Conservation (phyloP, 805 yeast genomes). For the Isabelozyma gotoi region DNA sequence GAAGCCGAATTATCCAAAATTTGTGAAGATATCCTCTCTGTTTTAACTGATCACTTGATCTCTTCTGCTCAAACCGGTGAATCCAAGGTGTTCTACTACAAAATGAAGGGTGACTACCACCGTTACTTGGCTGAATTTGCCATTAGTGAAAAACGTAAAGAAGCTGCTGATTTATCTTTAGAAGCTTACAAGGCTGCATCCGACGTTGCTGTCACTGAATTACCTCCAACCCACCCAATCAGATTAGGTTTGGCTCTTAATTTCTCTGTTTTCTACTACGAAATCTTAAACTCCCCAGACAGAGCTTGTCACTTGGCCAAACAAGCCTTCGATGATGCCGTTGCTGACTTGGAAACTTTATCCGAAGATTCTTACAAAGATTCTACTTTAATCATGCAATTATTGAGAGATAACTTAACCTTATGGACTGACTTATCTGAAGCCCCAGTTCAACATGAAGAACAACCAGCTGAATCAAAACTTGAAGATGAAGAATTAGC, state of each 20-base stretch:
- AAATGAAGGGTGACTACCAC: slow-evolving; percentile 99
- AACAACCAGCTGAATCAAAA: slow-evolving; percentile 20
- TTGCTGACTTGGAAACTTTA: slow-evolving; percentile 95
- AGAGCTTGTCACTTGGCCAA: slow-evolving; percentile 98
- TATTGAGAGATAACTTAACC: slow-evolving; percentile 96
- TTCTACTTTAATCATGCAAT: slow-evolving; percentile 98
- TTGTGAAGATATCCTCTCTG: slow-evolving; percentile 89
- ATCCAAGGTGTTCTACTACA: slow-evolving; percentile 96
- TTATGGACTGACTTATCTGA: slow-evolving; percentile 97
- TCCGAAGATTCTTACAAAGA: slow-evolving; percentile 98
- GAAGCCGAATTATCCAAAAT: slow-evolving; percentile 90
- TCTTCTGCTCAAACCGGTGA: slow-evolving; percentile 96
- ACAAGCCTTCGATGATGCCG: slow-evolving; percentile 98
- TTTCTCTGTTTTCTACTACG: slow-evolving; percentile 97
- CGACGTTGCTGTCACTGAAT: slow-evolving; percentile 93
- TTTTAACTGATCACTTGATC: slow-evolving; percentile 84
- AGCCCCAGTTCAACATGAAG: slow-evolving; percentile 50
- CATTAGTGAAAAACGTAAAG: slow-evolving; percentile 85
- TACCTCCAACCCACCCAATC: slow-evolving; percentile 98
- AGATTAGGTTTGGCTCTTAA: slow-evolving; percentile 96
- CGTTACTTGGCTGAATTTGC: slow-evolving; percentile 98
- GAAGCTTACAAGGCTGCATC: slow-evolving; percentile 95
- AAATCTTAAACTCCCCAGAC: slow-evolving; percentile 96
- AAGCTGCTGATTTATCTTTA: slow-evolving; percentile 86
- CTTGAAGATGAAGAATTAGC: slow-evolving; percentile 17